phyloP scores from a whole-genome alignment of 352 stramenopile species.

The Phytophthora brassicae region DNA sequence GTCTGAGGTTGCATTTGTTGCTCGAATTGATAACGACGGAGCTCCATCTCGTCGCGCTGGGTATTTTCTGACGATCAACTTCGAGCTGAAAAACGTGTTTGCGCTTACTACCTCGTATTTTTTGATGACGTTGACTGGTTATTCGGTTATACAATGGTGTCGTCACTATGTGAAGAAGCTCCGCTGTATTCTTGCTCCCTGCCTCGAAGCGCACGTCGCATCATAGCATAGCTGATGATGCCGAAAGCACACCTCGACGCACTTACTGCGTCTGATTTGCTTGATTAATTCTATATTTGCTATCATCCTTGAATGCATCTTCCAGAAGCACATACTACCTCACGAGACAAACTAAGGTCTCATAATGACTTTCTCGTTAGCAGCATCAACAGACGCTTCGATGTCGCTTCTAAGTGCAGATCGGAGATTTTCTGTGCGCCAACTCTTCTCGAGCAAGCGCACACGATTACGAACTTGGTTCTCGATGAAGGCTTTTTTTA shows the following conservation, averaged over 20 bases:
- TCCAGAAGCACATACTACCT: background rate
- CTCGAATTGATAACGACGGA: background rate
- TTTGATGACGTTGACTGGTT: background rate
- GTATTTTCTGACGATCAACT: background rate
- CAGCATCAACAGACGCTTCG: background rate
- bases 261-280: background rate
- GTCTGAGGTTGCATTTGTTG: background rate
- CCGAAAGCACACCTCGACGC: background rate
- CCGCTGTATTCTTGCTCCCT: background rate
- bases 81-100: constrained; percentile 1
- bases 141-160: background rate
- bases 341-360: background rate
- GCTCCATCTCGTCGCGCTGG: background rate
- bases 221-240: background rate
- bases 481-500: background rate
- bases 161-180: background rate
- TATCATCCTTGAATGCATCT: background rate
- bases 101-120: background rate
- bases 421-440: background rate
- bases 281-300: background rate
- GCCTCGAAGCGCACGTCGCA: background rate
- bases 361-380: constrained; percentile 13
- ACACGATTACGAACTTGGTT: constrained; percentile 12
- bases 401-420: constrained; percentile 2
- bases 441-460: constrained; percentile 8